A percentile compares a stretch with the other conserved stretches of the same genome.
These are phyloP conservation scores for Xylaria telfairii DNA, from an alignment of 495 filamentous ascomycete genomes.

Conservation along the genomic window DNA sequence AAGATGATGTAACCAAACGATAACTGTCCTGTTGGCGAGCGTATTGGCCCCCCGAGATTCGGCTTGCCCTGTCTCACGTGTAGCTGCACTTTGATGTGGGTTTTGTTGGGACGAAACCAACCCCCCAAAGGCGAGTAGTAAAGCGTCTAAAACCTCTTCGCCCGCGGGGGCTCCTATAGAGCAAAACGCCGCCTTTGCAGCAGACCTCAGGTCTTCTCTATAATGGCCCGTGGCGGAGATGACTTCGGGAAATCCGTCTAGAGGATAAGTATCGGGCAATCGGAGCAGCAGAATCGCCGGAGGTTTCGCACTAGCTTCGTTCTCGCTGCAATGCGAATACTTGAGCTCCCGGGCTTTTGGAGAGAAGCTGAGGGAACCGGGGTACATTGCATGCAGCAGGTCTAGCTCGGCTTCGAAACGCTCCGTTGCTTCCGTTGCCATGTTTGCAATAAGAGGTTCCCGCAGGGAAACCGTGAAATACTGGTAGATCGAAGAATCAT, in stretches of 20 bases:
- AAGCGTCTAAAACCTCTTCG: constrained; percentile 25
- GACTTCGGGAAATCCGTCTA: constrained; percentile 21
- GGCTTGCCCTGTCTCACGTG: too few relatives aligned
- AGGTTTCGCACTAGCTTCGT: neutral
- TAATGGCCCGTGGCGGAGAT: constrained; percentile 20
- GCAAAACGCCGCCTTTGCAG: constrained; percentile 12
- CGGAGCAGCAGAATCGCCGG: constrained; percentile 18
- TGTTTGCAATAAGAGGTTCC: neutral
- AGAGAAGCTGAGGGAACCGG: constrained; percentile 23
- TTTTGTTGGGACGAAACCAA: constrained; percentile 5
- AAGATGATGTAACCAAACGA: constrained; percentile 28
- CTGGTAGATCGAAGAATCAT: neutral
- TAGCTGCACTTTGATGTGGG: neutral
- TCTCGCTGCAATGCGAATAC: constrained; percentile 5
- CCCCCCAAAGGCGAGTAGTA: constrained; percentile 21
- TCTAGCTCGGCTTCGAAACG: constrained; percentile 25
- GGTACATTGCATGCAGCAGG: constrained; percentile 26
- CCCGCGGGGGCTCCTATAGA: neutral
- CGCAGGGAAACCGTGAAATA: neutral
- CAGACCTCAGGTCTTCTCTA: constrained; percentile 26
- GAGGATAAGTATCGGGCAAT: constrained; percentile 22
- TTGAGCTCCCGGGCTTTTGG: constrained; percentile 25
- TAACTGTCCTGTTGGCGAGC: constrained; percentile 17
- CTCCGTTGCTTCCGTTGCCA: constrained; percentile 23
- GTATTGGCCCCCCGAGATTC: neutral